These are phyloP conservation scores for Fusarium coffeatum DNA, from an alignment of 2,329 filamentous ascomycete genomes.

Conservation along the genomic window DNA sequence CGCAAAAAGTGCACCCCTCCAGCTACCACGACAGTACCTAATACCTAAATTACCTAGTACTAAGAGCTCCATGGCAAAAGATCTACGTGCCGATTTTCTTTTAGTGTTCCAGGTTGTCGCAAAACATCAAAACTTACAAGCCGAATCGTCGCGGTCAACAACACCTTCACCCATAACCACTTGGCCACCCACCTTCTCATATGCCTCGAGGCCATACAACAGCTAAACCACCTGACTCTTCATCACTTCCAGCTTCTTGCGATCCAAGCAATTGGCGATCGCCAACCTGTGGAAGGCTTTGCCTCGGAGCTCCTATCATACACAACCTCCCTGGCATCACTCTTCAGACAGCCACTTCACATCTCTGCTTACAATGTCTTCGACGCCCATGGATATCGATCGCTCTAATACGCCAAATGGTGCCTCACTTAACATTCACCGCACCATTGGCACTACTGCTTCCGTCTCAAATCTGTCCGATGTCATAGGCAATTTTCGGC, in stretches of 20 bases:
- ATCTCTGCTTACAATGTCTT: slow-evolving; percentile 55
- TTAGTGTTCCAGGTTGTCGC: slow-evolving; percentile 11
- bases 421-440: slow-evolving; percentile 62
- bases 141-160: slow-evolving; percentile 8
- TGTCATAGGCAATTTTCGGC: slow-evolving; percentile 80
- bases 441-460: slow-evolving; percentile 57
- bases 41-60: not conserved
- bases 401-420: slow-evolving; percentile 55
- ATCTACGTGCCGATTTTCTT: not conserved
- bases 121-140: slow-evolving; percentile 25
- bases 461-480: slow-evolving; percentile 78
- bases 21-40: slow-evolving; percentile 17
- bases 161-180: not conserved
- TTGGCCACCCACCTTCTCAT: not conserved
- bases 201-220: not conserved
- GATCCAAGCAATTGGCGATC: slow-evolving; percentile 1
- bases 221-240: not conserved
- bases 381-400: slow-evolving; percentile 69
- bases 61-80: slow-evolving; percentile 28
- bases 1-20: slow-evolving; percentile 40
- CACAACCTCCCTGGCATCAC: not conserved
- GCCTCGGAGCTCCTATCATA: not conserved
- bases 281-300: slow-evolving; percentile 4
- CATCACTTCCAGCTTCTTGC: not conserved
- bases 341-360: not conserved